These are phyloP conservation scores for Aspergillus calidoustus DNA, from an alignment of 2,329 filamentous ascomycete genomes.

Conservation along the genomic window DNA sequence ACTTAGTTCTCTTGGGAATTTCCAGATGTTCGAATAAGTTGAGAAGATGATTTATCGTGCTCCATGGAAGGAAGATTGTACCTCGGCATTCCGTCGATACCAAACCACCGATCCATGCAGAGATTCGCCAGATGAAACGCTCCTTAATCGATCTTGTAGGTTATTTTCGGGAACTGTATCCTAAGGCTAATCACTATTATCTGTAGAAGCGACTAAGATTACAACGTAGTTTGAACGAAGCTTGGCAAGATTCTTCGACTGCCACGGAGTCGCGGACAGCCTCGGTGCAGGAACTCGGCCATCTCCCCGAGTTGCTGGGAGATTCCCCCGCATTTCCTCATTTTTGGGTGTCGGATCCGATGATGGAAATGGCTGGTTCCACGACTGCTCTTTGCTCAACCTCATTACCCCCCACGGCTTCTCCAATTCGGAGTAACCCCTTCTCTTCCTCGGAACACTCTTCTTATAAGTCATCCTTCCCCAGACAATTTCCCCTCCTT, in stretches of 20 bases:
- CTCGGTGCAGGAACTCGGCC: conserved; percentile 1
- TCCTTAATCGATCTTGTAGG: background rate
- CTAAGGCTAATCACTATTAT: background rate
- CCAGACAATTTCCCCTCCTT: background rate
- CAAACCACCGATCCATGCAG: background rate
- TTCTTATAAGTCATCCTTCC: background rate
- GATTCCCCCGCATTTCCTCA: conserved; percentile 8
- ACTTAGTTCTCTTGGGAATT: background rate
- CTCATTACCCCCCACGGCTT: conserved; percentile 13
- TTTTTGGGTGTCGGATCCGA: background rate
- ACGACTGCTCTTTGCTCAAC: background rate
- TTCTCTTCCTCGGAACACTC: conserved; percentile 1
- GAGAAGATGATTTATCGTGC: background rate
- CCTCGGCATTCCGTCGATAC: conserved; percentile 9
- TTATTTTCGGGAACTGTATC: background rate
- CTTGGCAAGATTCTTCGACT: no score
- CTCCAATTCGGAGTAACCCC: conserved; percentile 6
- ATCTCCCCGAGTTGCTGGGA: conserved; percentile 11
- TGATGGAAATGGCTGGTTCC: background rate
- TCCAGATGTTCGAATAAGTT: background rate
- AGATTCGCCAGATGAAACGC: no score
- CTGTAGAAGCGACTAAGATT: background rate
- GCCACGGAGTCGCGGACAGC: no score
- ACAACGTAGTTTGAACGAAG: background rate
- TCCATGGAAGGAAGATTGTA: background rate